Evolutionary conservation across 208 protist genomes (phyloP).

Genomic region (Novymonas esmeraldas): DNA sequence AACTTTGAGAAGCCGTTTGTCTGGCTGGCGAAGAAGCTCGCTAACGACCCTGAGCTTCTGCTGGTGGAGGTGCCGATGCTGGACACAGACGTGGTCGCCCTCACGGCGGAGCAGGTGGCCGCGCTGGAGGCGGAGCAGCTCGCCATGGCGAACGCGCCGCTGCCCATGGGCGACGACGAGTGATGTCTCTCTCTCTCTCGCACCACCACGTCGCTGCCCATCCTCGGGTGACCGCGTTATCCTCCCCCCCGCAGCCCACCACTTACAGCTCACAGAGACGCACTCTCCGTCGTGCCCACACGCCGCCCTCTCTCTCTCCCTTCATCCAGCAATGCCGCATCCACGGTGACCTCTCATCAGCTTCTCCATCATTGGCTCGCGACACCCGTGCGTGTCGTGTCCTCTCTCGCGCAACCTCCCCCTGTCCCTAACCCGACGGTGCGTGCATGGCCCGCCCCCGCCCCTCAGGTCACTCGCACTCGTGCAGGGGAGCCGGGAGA

Average conservation of each 20-base stretch:
- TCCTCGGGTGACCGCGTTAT: no score
- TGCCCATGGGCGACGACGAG: slow-evolving; percentile 97
- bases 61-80: slow-evolving; percentile 94
- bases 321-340: no score
- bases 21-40: slow-evolving; percentile 98
- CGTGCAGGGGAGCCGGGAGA: no score
- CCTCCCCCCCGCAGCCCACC: no score
- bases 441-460: no score
- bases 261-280: no score
- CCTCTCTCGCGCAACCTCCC: neutral
- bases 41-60: slow-evolving; percentile 94
- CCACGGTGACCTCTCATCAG: neutral
- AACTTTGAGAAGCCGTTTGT: slow-evolving; percentile 99
- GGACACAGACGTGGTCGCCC: slow-evolving; percentile 67
- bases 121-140: slow-evolving; percentile 90
- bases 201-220: no score
- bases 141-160: slow-evolving; percentile 81
- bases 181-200: slow-evolving; percentile 87
- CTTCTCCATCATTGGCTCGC: slow-evolving; percentile 6
- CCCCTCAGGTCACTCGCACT: no score
- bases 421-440: no score
- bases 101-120: slow-evolving; percentile 80
- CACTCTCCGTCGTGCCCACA: no score
- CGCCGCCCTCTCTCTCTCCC: slow-evolving; percentile 66
- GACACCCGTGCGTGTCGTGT: neutral